phyloP scores from a whole-genome alignment of 1,284 basidiomycete genomes.

The Cryptococcus maquisensis region DNA sequence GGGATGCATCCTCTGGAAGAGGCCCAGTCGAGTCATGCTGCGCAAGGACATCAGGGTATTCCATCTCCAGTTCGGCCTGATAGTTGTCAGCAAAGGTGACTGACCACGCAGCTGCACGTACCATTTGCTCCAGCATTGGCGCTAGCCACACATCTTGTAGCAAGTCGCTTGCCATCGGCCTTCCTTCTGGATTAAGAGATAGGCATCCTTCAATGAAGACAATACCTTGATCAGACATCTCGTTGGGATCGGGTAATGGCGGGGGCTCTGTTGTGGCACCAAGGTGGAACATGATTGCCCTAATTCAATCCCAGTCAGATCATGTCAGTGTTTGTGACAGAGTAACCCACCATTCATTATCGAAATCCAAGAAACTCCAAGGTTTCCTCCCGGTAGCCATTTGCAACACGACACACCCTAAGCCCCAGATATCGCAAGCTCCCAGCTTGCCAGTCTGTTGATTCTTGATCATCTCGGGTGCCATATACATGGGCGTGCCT shows the following conservation, averaged over 20 bases:
- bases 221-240: constrained; percentile 85
- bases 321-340: not conserved
- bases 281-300: constrained; percentile 99
- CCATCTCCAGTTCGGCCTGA: constrained; percentile 12
- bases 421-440: constrained; percentile 95
- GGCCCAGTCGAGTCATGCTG: constrained; percentile 5
- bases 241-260: constrained; percentile 83
- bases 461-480: constrained; percentile 95
- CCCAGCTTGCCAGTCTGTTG: constrained; percentile 71
- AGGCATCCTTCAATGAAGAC: constrained; percentile 91
- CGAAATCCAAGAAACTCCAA: constrained; percentile 96
- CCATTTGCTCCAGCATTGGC: constrained; percentile 34
- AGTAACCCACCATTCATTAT: constrained; percentile 86
- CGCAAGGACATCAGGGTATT: constrained; percentile 12
- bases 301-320: constrained; percentile 34
- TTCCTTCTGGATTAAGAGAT: constrained; percentile 75
- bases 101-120: constrained; percentile 7
- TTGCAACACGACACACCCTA: constrained; percentile 95
- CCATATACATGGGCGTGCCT: constrained; percentile 99
- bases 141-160: constrained; percentile 87
- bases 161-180: constrained; percentile 81
- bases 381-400: constrained; percentile 93
- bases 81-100: not conserved
- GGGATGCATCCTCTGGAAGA: constrained; percentile 9
- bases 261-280: constrained; percentile 96